A percentile compares a stretch with the other conserved stretches of the same genome.
These are phyloP conservation scores for Nannochloropsis granulata DNA, from an alignment of 108 stramenopile genomes.

Conservation along the genomic window DNA sequence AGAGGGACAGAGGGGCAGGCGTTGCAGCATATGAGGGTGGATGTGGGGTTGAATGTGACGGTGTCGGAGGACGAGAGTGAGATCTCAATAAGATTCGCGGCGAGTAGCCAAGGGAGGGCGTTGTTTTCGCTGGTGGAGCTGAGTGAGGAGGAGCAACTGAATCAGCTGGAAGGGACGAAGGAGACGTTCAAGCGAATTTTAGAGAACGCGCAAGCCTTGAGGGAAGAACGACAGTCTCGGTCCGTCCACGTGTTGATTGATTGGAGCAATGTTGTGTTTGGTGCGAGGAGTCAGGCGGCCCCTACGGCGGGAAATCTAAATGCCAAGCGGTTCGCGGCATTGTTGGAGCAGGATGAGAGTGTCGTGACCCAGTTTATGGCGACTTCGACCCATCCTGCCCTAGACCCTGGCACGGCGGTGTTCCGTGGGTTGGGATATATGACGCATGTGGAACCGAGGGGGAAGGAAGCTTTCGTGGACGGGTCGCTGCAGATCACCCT, in stretches of 20 bases:
- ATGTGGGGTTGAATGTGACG: neutral
- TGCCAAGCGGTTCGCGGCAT: neutral
- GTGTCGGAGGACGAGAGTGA: neutral
- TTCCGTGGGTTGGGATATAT: neutral
- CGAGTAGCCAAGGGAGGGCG: neutral
- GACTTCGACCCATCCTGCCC: neutral
- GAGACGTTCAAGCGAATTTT: neutral
- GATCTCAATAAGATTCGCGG: neutral
- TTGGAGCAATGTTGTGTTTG: neutral
- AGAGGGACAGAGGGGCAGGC: neutral
- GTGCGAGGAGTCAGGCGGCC: neutral
- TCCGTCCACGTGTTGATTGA: neutral
- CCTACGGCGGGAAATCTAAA: neutral
- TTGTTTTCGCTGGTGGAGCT: neutral
- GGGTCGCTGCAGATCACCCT: neutral
- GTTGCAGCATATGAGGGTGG: neutral
- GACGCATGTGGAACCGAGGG: neutral
- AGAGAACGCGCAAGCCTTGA: neutral
- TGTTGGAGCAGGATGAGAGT: neutral
- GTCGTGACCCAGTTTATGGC: neutral
- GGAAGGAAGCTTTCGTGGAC: neutral
- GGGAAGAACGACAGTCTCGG: neutral
- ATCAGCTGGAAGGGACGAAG: neutral
- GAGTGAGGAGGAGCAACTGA: neutral
- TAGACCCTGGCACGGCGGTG: neutral